Conservation (phyloP, 495 filamentous ascomycete species). For the Hypoxylon intermedium region DNA sequence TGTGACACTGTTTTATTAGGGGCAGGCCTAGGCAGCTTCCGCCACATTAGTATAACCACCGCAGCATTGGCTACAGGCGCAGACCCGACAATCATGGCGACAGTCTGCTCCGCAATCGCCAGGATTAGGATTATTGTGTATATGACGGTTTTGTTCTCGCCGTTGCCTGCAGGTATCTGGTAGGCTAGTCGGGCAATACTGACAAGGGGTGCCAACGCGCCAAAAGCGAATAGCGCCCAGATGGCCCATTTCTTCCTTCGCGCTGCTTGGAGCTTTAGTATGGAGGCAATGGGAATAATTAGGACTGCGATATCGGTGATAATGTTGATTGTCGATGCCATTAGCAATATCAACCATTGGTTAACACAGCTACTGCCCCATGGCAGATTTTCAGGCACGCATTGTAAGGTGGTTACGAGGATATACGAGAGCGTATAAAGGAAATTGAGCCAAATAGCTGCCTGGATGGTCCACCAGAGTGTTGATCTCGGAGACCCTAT, state of each 20-base stretch:
- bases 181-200: conserved; percentile 22
- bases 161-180: conserved; percentile 7
- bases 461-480: conserved; percentile 28
- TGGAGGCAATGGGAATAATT: conserved; percentile 17
- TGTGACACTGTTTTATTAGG: neutral
- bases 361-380: conserved; percentile 24
- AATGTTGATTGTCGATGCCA: conserved; percentile 27
- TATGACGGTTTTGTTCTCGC: conserved; percentile 22
- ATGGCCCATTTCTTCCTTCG: conserved; percentile 22
- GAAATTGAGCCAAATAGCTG: conserved; percentile 22
- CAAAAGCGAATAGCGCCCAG: conserved; percentile 25
- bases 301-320: conserved; percentile 28
- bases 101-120: neutral
- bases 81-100: neutral
- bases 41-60: neutral
- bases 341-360: conserved; percentile 21
- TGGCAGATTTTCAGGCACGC: conserved; percentile 20
- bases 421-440: conserved; percentile 25
- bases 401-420: conserved; percentile 21
- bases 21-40: neutral
- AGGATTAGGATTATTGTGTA: conserved; percentile 20
- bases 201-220: conserved; percentile 17
- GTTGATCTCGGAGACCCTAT: conserved; percentile 11
- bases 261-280: conserved; percentile 11
- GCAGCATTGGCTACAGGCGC: neutral